Base-by-base conservation (phyloP, 192 early-diverging fungal genomes). In the Podila epigama region DNA sequence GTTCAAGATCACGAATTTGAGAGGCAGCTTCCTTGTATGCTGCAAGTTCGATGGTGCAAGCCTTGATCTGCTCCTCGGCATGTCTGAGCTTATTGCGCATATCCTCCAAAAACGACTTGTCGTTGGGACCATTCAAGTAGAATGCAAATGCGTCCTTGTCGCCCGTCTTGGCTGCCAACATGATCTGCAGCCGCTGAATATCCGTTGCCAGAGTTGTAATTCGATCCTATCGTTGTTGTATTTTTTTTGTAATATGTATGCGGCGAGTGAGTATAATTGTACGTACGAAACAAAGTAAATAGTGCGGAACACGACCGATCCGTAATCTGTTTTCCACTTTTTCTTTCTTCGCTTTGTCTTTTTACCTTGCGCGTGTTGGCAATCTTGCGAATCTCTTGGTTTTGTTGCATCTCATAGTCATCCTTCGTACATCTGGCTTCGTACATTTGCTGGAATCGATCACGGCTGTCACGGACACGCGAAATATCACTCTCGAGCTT, bases 151-250 rank as follows among this genome's bases (percentile, higher is more conserved):
- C 83, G 11, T 82, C 69, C 51, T 81, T 82, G 60, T 90, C 87
- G 8, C 87, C 89, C 5, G 70, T 79, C 29, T 85, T 77, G 28
- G 87, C 81, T 9, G 89, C 81, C n/a, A 84, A 55, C 60, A 82
- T 84, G 31, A 85, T 83, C 64, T 86, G 65, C 1, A 90, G 81
- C 11, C 89, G 83, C 62, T 89, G 88, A 69, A 86, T 89, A 57
- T 89, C 87, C 0, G 87, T 84, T 5, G 85, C 80, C 36, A 90
- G 63, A 4, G 87, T 83, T 29, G 84, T 84, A 65, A 90, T 88
- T 39, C 88, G 83, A 71, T 89, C 89, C 65, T 87, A n/a, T n/a
- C n/a, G n/a, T n/a, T n/a, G n/a, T n/a, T n/a, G n/a, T n/a, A n/a
- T n/a, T n/a, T n/a, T n/a, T n/a, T n/a, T n/a, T n/a, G n/a, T n/a